phyloP scores from a whole-genome alignment of 768 basidiomycete species.

The Phanerodontia chrysosporium region DNA sequence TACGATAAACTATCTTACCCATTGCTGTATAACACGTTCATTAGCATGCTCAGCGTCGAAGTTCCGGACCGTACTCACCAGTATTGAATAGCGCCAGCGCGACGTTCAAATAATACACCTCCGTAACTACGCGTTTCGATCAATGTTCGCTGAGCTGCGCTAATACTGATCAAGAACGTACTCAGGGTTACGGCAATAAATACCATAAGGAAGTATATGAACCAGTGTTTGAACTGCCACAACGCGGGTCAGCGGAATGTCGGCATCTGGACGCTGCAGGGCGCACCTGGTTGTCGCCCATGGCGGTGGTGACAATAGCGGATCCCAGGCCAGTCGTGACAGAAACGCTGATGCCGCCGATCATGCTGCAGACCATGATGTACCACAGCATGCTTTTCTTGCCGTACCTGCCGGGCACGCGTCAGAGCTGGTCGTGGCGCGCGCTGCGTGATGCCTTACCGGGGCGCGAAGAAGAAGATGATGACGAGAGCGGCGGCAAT shows the following conservation, averaged over 20 bases:
- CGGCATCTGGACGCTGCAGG: background rate
- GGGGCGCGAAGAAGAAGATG: conserved; percentile 79
- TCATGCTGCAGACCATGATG: conserved; percentile 91
- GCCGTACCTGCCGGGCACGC: conserved; percentile 61
- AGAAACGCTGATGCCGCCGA: conserved; percentile 92
- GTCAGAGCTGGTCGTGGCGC: too few species aligned
- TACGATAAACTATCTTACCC: conserved; percentile 41
- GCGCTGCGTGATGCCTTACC: conserved; percentile 39
- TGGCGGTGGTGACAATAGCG: conserved; percentile 77
- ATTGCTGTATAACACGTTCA: conserved; percentile 43
- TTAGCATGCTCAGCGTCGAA: background rate
- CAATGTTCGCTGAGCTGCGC: background rate
- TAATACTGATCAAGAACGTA: conserved; percentile 18
- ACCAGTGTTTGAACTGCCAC: conserved; percentile 83
- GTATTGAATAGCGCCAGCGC: conserved; percentile 95
- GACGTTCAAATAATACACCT: conserved; percentile 94
- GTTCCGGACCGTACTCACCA: conserved; percentile 37
- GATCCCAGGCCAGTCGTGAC: conserved; percentile 93
- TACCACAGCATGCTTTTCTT: conserved; percentile 95
- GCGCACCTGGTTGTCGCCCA: conserved; percentile 74
- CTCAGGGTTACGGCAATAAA: conserved; percentile 83
- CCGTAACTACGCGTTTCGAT: conserved; percentile 52
- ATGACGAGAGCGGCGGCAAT: conserved; percentile 65
- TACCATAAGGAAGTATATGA: conserved; percentile 80
- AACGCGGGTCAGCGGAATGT: conserved; percentile 6